Percentiles rank a stretch among this genome's conserved stretches.
Conservation (phyloP, 1,284 basidiomycete species). For the Stygiomarasmius scandens region DNA sequence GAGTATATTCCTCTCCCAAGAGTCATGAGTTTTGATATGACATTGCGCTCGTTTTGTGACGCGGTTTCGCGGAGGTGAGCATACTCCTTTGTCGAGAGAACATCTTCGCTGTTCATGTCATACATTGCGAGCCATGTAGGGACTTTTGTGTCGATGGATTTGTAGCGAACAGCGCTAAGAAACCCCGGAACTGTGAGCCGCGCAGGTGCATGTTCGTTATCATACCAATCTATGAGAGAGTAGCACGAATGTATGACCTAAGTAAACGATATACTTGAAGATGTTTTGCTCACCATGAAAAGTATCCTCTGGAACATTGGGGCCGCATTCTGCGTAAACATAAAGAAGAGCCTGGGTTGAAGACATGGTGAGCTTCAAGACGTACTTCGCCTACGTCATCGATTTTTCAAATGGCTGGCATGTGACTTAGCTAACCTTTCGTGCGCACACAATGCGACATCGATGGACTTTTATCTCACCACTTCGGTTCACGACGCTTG, state of each 20-base stretch:
- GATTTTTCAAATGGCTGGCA: no score
- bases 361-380: no score
- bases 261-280: no score
- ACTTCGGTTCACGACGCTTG: no score
- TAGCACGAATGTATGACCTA: no score
- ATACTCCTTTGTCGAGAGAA: slow-evolving; percentile 42
- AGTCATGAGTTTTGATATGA: slow-evolving; percentile 38
- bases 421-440: no score
- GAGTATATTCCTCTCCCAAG: slow-evolving; percentile 50
- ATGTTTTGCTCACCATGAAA: slow-evolving; percentile 35
- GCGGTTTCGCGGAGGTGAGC: slow-evolving; percentile 40
- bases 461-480: no score
- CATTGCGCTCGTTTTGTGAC: slow-evolving; percentile 44
- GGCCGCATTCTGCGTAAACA: slow-evolving; percentile 34
- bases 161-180: slow-evolving; percentile 43
- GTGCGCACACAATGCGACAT: no score
- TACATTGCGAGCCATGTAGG: slow-evolving; percentile 53
- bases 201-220: slow-evolving; percentile 54
- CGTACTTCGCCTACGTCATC: no score
- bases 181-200: slow-evolving; percentile 49
- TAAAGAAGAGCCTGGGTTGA: slow-evolving; percentile 27
- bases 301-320: slow-evolving; percentile 31
- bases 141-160: slow-evolving; percentile 37
- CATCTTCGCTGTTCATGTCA: slow-evolving; percentile 43
- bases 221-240: slow-evolving; percentile 50